phyloP scores from a whole-genome alignment of 2,329 filamentous ascomycete species.

The Paecilomyces fulvus region DNA sequence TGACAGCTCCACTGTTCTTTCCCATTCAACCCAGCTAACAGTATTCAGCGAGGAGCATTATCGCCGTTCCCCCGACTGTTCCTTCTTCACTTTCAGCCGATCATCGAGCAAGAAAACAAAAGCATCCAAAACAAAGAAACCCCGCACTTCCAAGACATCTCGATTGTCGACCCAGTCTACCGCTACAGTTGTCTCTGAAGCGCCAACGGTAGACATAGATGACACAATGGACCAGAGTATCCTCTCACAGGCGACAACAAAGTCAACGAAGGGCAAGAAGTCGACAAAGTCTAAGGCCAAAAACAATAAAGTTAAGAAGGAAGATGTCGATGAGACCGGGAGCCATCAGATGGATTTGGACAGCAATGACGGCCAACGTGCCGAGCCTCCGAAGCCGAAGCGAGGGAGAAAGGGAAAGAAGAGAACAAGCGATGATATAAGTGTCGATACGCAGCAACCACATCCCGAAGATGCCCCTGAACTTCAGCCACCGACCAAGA shows the following conservation, averaged over 20 bases:
- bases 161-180: conserved; percentile 50
- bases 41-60: conserved; percentile 69
- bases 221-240: conserved; percentile 52
- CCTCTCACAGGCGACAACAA: conserved; percentile 40
- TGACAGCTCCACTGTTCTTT: conserved; percentile 14
- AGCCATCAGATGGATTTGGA: conserved; percentile 22
- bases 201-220: conserved; percentile 33
- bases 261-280: conserved; percentile 48
- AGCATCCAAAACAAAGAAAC: conserved; percentile 47
- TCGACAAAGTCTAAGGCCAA: conserved; percentile 28
- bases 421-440: conserved; percentile 51
- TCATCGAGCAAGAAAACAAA: conserved; percentile 47
- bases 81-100: conserved; percentile 66
- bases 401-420: conserved; percentile 47
- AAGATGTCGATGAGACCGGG: conserved; percentile 36
- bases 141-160: conserved; percentile 59
- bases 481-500: conserved; percentile 46
- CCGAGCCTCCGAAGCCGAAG: conserved; percentile 28
- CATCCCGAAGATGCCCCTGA: conserved; percentile 13
- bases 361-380: conserved; percentile 13
- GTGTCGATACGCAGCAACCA: conserved; percentile 15
- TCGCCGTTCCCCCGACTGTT: conserved; percentile 66
- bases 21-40: conserved; percentile 8
- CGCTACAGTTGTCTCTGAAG: conserved; percentile 36
- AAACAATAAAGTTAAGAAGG: conserved; percentile 29